These are phyloP conservation scores for Saccharomycopsis sp. DNA, from an alignment of 805 yeast genomes.

Conservation along the genomic window DNA sequence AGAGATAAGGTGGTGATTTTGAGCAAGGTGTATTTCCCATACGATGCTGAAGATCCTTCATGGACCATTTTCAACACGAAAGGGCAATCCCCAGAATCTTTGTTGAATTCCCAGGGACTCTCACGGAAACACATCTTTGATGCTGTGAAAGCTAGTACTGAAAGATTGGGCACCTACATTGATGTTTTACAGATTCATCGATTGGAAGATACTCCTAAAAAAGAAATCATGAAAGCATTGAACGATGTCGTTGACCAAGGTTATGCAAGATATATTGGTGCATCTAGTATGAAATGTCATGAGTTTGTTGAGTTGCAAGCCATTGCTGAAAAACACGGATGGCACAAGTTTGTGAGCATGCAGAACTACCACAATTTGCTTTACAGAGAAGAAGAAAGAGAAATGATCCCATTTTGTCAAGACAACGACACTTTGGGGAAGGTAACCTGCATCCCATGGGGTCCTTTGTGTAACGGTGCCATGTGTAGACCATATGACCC, in stretches of 20 bases:
- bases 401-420: slow-evolving; percentile 45
- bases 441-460: slow-evolving; percentile 48
- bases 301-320: slow-evolving; percentile 48
- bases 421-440: slow-evolving; percentile 35
- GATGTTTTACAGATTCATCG: slow-evolving; percentile 52
- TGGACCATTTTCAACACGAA: neutral
- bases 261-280: slow-evolving; percentile 51
- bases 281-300: slow-evolving; percentile 49
- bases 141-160: slow-evolving; percentile 33
- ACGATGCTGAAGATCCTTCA: slow-evolving; percentile 22
- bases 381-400: slow-evolving; percentile 55
- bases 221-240: slow-evolving; percentile 48
- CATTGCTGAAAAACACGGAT: slow-evolving; percentile 45
- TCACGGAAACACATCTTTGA: slow-evolving; percentile 40
- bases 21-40: slow-evolving; percentile 34
- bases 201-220: slow-evolving; percentile 39
- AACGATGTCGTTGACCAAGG: slow-evolving; percentile 44
- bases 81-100: neutral
- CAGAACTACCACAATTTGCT: slow-evolving; percentile 50
- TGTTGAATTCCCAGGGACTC: slow-evolving; percentile 30
- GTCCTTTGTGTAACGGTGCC: slow-evolving; percentile 48
- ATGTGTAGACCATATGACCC: slow-evolving; percentile 35
- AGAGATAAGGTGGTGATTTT: slow-evolving; percentile 35
- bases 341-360: slow-evolving; percentile 51
- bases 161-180: slow-evolving; percentile 43